A percentile compares a stretch with the other conserved stretches of the same genome.
Evolutionary conservation across 345 rosid genomes (phyloP).

Genomic region (Salix caprea): DNA sequence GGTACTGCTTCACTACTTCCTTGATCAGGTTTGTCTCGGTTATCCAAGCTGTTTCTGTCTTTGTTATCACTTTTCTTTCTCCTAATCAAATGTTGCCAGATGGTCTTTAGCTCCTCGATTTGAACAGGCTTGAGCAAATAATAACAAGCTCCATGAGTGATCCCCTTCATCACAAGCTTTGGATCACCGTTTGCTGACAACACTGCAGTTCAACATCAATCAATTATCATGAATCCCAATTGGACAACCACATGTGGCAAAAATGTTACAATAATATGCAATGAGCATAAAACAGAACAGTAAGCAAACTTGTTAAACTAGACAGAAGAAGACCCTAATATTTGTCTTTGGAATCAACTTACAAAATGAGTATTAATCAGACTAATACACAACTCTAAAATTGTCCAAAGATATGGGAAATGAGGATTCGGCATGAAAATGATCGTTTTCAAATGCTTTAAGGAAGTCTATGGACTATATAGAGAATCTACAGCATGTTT

Average conservation of each 20-base stretch:
- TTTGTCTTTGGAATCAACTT: conserved; percentile 1
- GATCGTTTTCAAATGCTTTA: neutral
- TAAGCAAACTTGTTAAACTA: neutral
- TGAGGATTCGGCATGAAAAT: neutral
- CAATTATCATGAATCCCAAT: neutral
- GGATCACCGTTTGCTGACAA: conserved; percentile 34
- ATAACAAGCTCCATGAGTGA: conserved; percentile 38
- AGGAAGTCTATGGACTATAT: neutral
- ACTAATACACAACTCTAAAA: neutral
- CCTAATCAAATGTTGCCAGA: conserved; percentile 35
- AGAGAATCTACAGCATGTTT: neutral
- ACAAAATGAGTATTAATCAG: neutral
- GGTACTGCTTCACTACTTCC: conserved; percentile 17
- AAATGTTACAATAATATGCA: neutral
- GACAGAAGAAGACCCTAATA: neutral
- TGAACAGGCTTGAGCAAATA: conserved; percentile 34
- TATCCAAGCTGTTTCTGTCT: conserved; percentile 17
- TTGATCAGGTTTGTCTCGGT: conserved; percentile 13
- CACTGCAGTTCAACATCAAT: conserved; percentile 17
- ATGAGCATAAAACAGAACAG: neutral
- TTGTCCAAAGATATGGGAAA: neutral
- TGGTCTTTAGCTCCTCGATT: conserved; percentile 31
- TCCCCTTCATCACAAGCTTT: conserved; percentile 37
- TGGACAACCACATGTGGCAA: neutral
- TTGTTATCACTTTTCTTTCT: conserved; percentile 25